Evolutionary conservation across 345 rosid genomes (phyloP).

Genomic region (Eucalyptus tenuipes): DNA sequence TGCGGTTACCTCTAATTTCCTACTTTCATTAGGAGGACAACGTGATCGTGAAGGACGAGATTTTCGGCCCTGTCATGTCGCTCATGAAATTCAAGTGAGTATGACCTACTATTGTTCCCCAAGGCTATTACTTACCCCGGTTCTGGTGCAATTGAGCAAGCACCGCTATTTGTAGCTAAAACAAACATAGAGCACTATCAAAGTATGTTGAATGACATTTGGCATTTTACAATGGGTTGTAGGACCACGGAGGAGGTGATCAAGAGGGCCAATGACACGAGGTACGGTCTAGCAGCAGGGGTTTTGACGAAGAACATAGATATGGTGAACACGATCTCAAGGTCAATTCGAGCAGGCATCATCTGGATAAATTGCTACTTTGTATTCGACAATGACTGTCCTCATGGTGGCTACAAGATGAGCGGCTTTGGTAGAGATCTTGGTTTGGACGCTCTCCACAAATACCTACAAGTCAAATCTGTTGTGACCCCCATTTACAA

Average conservation of each 20-base stretch:
- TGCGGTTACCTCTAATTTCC: background rate
- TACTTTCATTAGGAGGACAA: conserved; percentile 36
- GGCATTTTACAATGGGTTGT: background rate
- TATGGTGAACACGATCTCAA: conserved; percentile 47
- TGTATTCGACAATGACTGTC: conserved; percentile 42
- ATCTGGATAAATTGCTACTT: conserved; percentile 68
- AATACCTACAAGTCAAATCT: conserved; percentile 50
- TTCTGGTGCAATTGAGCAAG: background rate
- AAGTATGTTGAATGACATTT: background rate
- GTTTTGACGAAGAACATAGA: conserved; percentile 49
- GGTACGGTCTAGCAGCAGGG: conserved; percentile 75
- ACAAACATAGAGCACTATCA: background rate
- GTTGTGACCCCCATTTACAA: conserved; percentile 54
- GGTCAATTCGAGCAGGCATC: conserved; percentile 51
- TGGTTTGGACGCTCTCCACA: conserved; percentile 48
- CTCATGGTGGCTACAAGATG: conserved; percentile 59
- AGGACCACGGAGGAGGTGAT: conserved; percentile 68
- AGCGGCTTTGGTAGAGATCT: conserved; percentile 60
- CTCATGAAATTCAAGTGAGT: conserved; percentile 69
- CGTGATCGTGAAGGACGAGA: conserved; percentile 57
- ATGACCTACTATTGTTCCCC: background rate
- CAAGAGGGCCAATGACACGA: conserved; percentile 43
- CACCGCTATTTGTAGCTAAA: background rate
- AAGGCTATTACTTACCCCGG: background rate
- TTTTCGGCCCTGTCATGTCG: conserved; percentile 72